Evolutionary conservation across 1,139 yeast genomes (phyloP), one percentile per base, ranked within the genome.

Genomic region (Candida labiduridarum): DNA sequence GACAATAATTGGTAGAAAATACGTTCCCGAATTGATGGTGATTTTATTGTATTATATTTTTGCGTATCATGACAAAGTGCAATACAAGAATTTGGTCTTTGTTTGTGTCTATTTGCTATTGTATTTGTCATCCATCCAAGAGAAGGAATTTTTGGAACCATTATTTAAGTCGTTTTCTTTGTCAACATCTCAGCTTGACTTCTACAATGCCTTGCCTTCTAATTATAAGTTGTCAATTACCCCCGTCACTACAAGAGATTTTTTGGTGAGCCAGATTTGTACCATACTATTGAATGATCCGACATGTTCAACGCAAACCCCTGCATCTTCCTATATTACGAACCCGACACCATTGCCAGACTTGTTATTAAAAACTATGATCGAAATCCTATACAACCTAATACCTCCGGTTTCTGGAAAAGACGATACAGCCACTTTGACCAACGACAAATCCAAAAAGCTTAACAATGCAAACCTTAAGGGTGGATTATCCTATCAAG

Each of bases 21-120:
- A 74, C 53, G 78, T 83, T 8, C 73, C 79, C 31, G 89, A 86
- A 56, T 66, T 87, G 36, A 66, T 82, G 50, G 69, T 87, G 0
- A 65, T 79, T 1, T 65, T 88, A 39, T 61, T 84, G 11, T 87
- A 79, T 62, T 82, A 87, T 62, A 71, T 89, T 47, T 72, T 74
- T 48, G 80, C 78, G 31, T 84, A 76, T 59, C 59, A 63, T 45
- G 58, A 56, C 19, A 56, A 56, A 41, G 50, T 55, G 6, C 50
- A 56, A 9, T 72, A 77, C 48, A 68, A 72, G 39, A 82, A 78
- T 47, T 68, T 84, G 46, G 81, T 85, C 1, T 75, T 91, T 50
- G 64, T 87, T 1, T 74, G 85, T 30, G 73, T 85, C 12, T 85
- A 83, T 58, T 76, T 89, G 49, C 63, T 87, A 22, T 71, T 89